Evolutionary conservation across 306 rosid species (phyloP), one percentile per base, ranked within the genome.

Genomic region (Malus sieversii): DNA sequence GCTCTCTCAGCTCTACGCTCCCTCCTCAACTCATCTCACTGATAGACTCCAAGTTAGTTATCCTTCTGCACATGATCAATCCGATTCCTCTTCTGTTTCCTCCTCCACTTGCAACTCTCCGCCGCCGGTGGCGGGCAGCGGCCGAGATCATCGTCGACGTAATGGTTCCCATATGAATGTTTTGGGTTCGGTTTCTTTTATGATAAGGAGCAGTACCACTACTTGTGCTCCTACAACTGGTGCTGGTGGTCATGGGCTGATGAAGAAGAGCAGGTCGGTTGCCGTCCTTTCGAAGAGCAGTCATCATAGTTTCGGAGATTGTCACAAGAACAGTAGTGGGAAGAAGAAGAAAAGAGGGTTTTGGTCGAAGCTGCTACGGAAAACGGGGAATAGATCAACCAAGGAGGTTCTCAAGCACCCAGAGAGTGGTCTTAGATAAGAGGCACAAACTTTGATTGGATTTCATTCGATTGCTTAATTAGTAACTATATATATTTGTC

Each of bases 221-320:
- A 64, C 33, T 53, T 44, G 38, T 27, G 48, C 19, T 20, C 19
- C 40, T 22, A 46, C 55, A 16, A n/a, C 53, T 14, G 66, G 22
- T 3, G 68, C 23, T 32, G n/a, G 38, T 30, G 68, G 42, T 35
- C 22, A 74, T 66, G 63, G 81, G 38, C 86, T 73, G 25, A 70
- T 90, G 82, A 83, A 80, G 81, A 92, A 88, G 90, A 92, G 97
- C 72, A 82, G 85, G 20, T 88, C 96, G 10, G 2, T 82, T 14
- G 88, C 90, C 29, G 71, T 85, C 61, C 75, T 75, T 42, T 45
- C 89, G 23, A 82, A 63, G 80, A 76, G 75, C 40, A 35, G 33
- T 15, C 32, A 32, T 62, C 60, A 27, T 35, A 30, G 22, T 19
- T 73, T 61, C 33, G 80, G 48, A 13, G 67, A 63, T 22, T 51